Base-by-base conservation (phyloP, 179 eudicot species). In the Kewa caespitosa region DNA sequence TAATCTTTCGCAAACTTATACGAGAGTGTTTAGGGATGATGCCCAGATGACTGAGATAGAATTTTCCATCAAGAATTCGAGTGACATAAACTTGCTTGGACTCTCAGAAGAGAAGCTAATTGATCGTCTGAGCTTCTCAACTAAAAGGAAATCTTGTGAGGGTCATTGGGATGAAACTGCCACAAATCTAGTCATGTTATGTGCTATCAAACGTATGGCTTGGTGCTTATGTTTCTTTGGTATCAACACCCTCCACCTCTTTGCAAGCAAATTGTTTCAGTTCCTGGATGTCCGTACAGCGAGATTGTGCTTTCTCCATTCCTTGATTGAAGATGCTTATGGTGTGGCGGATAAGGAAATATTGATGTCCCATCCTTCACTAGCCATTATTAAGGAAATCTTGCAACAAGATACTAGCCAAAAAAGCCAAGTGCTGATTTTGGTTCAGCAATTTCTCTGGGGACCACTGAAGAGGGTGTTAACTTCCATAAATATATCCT, bases 141-240 rank as follows among this genome's bases (percentile, higher is more conserved):
- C 61, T 32, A 65, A 38, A 28, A 68, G 71, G 30, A 67, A 67
- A 73, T 78, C 78, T 54, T 79, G 28, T 78, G 43, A 57, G 42
- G 70, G 79, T 80, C 61, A 78, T 38, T 61, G 70, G 65, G 81
- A 80, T 75, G 85, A 77, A 59, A 76, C 38, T 30, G 54, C 31
- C 23, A 67, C 75, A 70, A 68, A 81, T 28, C 73, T 85, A 72
- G 52, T 84, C 63, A 52, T 82, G 62, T 70, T 91, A 54, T 85
- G 85, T 81, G 87, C 89, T 73, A 85, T 91, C 69, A 91, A 91
- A 77, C 91, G 85, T 76, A 87, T 89, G 90, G 80, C 87, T 63
- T 91, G 89, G 89, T 89, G 87, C 84, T 80, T 91, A 55, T 86
- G 89, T 77, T 86, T 77, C 79, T 87, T 61, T 78, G 96, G 96